Percentiles rank a stretch among this genome's conserved stretches.
Conservation (phyloP, 108 stramenopile species). For the Thalassiosira profunda region DNA sequence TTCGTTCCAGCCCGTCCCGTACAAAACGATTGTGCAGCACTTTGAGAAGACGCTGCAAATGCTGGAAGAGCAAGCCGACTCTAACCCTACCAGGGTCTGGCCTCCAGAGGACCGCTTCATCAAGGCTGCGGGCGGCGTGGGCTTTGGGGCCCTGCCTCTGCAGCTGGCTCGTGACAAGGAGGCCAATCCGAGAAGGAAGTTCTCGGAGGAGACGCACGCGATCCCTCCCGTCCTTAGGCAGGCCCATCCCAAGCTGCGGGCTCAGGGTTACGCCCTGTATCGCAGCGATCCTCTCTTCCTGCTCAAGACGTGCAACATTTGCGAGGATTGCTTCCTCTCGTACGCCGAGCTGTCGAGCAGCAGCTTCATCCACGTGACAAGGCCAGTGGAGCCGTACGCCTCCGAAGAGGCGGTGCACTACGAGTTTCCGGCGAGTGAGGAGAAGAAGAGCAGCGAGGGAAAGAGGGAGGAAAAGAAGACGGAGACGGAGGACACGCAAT, state of each 20-base stretch:
- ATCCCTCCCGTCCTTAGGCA: constrained; percentile 84
- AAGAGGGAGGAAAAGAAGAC: background rate
- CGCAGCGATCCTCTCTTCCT: constrained; percentile 78
- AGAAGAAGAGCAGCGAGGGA: background rate
- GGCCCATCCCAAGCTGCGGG: constrained; percentile 65
- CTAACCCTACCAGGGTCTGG: constrained; percentile 51
- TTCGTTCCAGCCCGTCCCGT: constrained; percentile 66
- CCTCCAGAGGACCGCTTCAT: constrained; percentile 73
- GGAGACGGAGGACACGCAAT: background rate
- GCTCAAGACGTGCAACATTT: constrained; percentile 71
- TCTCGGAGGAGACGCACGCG: constrained; percentile 32
- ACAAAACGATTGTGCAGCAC: constrained; percentile 83
- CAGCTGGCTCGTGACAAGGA: constrained; percentile 9
- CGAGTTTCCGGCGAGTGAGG: background rate
- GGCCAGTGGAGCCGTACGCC: constrained; percentile 22
- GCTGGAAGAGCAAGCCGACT: constrained; percentile 30
- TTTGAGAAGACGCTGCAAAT: constrained; percentile 75
- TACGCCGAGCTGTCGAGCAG: constrained; percentile 66
- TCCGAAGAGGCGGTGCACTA: background rate
- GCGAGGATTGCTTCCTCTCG: constrained; percentile 83
- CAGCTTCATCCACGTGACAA: constrained; percentile 34
- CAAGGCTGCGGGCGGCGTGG: constrained; percentile 74
- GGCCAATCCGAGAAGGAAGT: constrained; percentile 17
- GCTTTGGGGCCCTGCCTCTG: constrained; percentile 62
- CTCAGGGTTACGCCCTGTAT: constrained; percentile 59